Percentiles rank a stretch among this genome's conserved stretches.
Evolutionary conservation across 1,139 yeast genomes (phyloP).

Genomic region (Candida sanyaensis): DNA sequence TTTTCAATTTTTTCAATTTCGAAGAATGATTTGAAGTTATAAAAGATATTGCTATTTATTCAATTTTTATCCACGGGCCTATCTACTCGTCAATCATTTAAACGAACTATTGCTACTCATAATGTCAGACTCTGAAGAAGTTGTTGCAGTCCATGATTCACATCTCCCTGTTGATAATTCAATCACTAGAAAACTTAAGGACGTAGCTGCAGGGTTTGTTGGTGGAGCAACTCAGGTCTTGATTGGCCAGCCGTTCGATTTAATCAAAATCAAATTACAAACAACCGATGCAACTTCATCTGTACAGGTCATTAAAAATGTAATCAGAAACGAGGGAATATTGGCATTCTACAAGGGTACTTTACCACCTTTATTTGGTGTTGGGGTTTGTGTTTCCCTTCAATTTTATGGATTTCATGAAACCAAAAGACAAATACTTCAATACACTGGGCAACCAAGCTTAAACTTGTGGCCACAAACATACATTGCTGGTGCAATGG

Average conservation of each 20-base stretch:
- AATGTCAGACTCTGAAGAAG: slow-evolving; percentile 11
- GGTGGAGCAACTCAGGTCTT: slow-evolving; percentile 70
- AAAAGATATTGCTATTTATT: neutral
- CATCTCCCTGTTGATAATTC: slow-evolving; percentile 46
- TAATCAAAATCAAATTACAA: slow-evolving; percentile 66
- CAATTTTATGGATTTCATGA: slow-evolving; percentile 82
- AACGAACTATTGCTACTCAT: neutral
- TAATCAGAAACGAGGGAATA: slow-evolving; percentile 60
- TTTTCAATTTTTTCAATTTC: neutral
- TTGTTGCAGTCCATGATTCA: slow-evolving; percentile 4
- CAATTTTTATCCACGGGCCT: neutral
- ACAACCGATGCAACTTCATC: slow-evolving; percentile 46
- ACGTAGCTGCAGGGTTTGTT: slow-evolving; percentile 53
- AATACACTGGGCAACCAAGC: slow-evolving; percentile 24
- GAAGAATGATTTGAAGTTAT: neutral
- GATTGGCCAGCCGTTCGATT: slow-evolving; percentile 75
- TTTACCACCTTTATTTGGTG: slow-evolving; percentile 52
- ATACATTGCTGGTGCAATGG: slow-evolving; percentile 72
- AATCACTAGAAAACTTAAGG: slow-evolving; percentile 58
- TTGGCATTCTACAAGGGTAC: slow-evolving; percentile 62
- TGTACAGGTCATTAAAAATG: slow-evolving; percentile 52
- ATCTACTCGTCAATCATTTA: neutral
- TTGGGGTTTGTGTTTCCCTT: slow-evolving; percentile 72
- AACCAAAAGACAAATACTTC: slow-evolving; percentile 61
- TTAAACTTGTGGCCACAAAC: slow-evolving; percentile 62